phyloP scores from a whole-genome alignment of 1,284 basidiomycete species.

The Omphalotus olearius region DNA sequence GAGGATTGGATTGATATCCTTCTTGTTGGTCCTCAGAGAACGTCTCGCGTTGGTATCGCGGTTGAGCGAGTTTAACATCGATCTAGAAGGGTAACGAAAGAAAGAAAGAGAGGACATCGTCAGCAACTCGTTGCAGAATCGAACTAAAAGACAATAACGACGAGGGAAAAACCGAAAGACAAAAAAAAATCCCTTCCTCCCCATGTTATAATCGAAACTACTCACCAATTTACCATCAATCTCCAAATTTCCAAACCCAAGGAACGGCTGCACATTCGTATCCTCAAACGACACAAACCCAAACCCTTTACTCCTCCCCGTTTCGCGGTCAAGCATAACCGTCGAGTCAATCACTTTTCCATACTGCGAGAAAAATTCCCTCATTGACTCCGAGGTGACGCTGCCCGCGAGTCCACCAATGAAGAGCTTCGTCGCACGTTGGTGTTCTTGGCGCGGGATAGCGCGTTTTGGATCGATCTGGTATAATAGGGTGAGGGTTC shows the following conservation, averaged over 20 bases:
- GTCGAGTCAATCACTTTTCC: slow-evolving; percentile 96
- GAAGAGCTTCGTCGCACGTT: slow-evolving; percentile 89
- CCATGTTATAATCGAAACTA: slow-evolving; percentile 12
- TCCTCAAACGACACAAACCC: slow-evolving; percentile 97
- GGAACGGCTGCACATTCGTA: slow-evolving; percentile 79
- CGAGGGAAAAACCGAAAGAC: slow-evolving; percentile 7
- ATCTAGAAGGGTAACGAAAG: slow-evolving; percentile 58
- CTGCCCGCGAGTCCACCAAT: slow-evolving; percentile 91
- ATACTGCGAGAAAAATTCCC: slow-evolving; percentile 86
- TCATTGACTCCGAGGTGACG: slow-evolving; percentile 92
- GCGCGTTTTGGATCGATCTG: slow-evolving; percentile 99
- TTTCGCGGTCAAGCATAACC: slow-evolving; percentile 98
- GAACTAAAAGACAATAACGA: too few relatives aligned
- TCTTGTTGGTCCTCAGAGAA: slow-evolving; percentile 22
- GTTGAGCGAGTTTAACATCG: slow-evolving; percentile 92
- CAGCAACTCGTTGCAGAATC: neutral
- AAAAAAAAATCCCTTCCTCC: neutral
- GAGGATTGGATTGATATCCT: slow-evolving; percentile 25
- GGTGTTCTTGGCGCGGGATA: slow-evolving; percentile 93
- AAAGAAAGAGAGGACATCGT: neutral
- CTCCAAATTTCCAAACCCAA: slow-evolving; percentile 81
- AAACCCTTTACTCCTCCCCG: slow-evolving; percentile 93
- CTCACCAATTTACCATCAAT: slow-evolving; percentile 89
- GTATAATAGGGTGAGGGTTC: slow-evolving; percentile 10
- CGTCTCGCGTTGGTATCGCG: slow-evolving; percentile 70